Base-by-base conservation (phyloP, 805 yeast species). In the Nakazawaea pomicola region DNA sequence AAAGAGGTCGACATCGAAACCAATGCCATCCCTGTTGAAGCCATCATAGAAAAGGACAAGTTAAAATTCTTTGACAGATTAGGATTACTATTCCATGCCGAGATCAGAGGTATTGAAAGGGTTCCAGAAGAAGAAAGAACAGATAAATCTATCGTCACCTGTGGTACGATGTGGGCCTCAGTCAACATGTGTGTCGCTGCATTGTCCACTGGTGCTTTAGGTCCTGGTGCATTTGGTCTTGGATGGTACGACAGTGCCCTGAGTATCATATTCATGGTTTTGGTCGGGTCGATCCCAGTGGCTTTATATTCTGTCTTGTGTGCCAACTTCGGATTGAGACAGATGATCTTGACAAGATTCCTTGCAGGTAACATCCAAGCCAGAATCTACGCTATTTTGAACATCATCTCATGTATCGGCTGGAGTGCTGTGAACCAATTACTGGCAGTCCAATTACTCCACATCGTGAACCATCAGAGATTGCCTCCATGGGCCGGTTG, bases 81-180 rank as follows among this genome's bases (percentile, higher is more conserved):
- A 8, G 41, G 37, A 10, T 17, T 36, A 24, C 4, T 17, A n/a
- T 34, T 44, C 30, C 20, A 41, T 25, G 44, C 45, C 6, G 45
- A 42, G 19, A 31, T 36, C 25, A 68, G 67, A 47, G 74, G 74
- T 43, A 62, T 69, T 38, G 74, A 69, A 46, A 39, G 61, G 23
- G 63, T 68, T 34, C 62, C 70, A 23, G 73, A 67, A 38, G 72
- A 65, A 33, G 74, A 69, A 49, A 68, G 67, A 49, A 56, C 57
- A 29, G 60, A 57, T 38, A 64, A 68, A 24, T 27, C 35, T 11
- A 44, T 66, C 36, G 45, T 56, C 46, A 61, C 63, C 42, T 69
- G 68, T 36, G 70, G 68, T 40, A 54, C 70, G 45, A 69, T 69
- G 74, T 69, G 74, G 74, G 59, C 64, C 49, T 67, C 72, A 6